These are phyloP conservation scores for Globisporangium irregulare DNA, from an alignment of 352 stramenopile species.

Conservation along the genomic window DNA sequence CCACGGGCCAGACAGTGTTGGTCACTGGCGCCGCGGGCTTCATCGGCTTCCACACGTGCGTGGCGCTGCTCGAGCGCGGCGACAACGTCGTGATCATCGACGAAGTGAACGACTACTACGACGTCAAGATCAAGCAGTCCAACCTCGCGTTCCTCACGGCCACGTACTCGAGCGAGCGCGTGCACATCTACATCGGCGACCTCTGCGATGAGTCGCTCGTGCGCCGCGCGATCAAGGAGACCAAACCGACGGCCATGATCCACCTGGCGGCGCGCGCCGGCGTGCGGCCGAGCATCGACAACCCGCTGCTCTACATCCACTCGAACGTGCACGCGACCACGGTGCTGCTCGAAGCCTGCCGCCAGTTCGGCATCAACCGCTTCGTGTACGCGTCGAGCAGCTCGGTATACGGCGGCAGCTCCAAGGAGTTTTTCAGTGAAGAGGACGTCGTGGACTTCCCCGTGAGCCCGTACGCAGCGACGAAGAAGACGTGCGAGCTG, in stretches of 20 bases:
- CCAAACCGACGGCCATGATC: slow-evolving; percentile 81
- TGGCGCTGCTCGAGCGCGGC: slow-evolving; percentile 80
- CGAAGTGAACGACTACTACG: slow-evolving; percentile 99
- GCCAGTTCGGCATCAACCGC: slow-evolving; percentile 87
- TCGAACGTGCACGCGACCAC: slow-evolving; percentile 96
- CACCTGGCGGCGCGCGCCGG: slow-evolving; percentile 96
- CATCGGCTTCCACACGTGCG: slow-evolving; percentile 95
- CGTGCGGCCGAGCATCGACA: slow-evolving; percentile 96
- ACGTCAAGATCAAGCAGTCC: slow-evolving; percentile 94
- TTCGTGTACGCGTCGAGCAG: slow-evolving; percentile 97
- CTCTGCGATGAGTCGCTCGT: slow-evolving; percentile 95
- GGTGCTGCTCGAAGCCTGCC: slow-evolving; percentile 90
- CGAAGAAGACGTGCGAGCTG: slow-evolving; percentile 97
- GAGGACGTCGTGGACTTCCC: slow-evolving; percentile 91
- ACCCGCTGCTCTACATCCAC: slow-evolving; percentile 98
- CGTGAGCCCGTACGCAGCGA: slow-evolving; percentile 96
- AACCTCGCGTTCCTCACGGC: slow-evolving; percentile 89
- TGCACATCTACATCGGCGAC: slow-evolving; percentile 88
- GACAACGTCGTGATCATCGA: slow-evolving; percentile 96
- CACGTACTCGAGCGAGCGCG: slow-evolving; percentile 50
- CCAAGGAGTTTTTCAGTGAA: slow-evolving; percentile 90
- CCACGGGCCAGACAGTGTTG: slow-evolving; percentile 14
- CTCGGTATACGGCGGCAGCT: slow-evolving; percentile 94
- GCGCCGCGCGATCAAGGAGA: slow-evolving; percentile 87
- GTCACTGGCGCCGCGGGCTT: slow-evolving; percentile 97